Percentiles rank a stretch among this genome's conserved stretches.
Conservation (phyloP, 306 rosid genomes). For the Aeschynomene evenia region DNA sequence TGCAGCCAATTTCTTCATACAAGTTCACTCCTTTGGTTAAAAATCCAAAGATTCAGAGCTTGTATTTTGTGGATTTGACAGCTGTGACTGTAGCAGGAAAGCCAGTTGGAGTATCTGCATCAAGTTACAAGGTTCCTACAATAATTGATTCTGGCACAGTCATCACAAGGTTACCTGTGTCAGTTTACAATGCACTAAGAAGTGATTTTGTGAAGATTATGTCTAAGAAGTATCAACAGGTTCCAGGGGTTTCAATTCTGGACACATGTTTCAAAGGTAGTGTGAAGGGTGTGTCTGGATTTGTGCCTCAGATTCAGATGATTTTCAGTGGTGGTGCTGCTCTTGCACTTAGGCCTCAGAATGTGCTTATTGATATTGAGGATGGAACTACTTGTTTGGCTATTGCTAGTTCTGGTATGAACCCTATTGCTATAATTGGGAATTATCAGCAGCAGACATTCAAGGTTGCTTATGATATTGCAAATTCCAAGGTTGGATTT, state of each 20-base stretch:
- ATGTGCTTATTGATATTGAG: constrained; percentile 37
- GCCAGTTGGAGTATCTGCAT: constrained; percentile 41
- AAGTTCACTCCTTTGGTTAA: constrained; percentile 53
- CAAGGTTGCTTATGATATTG: constrained; percentile 49
- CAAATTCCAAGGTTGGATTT: constrained; percentile 59
- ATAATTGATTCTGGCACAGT: constrained; percentile 73
- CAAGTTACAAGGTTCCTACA: constrained; percentile 53
- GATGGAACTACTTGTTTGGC: constrained; percentile 51
- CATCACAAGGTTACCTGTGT: constrained; percentile 56
- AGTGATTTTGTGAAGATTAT: constrained; percentile 37
- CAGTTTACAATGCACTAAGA: constrained; percentile 43
- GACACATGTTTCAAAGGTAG: constrained; percentile 55
- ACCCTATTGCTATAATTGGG: constrained; percentile 46
- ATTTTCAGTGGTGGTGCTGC: constrained; percentile 49
- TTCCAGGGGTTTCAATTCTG: constrained; percentile 41
- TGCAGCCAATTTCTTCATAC: constrained; percentile 29
- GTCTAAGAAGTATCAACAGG: constrained; percentile 43
- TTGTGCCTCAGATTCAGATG: constrained; percentile 40
- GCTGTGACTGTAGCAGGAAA: constrained; percentile 47
- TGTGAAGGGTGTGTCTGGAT: constrained; percentile 10
- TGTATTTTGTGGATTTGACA: constrained; percentile 43
- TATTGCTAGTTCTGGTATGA: constrained; percentile 30
- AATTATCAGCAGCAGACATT: constrained; percentile 62
- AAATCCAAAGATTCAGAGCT: constrained; percentile 36
- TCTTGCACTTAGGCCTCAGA: constrained; percentile 36